Percentiles rank a stretch among this genome's conserved stretches.
These are phyloP conservation scores for Jasminum sambac DNA, from an alignment of 257 asterid genomes.

Conservation along the genomic window DNA sequence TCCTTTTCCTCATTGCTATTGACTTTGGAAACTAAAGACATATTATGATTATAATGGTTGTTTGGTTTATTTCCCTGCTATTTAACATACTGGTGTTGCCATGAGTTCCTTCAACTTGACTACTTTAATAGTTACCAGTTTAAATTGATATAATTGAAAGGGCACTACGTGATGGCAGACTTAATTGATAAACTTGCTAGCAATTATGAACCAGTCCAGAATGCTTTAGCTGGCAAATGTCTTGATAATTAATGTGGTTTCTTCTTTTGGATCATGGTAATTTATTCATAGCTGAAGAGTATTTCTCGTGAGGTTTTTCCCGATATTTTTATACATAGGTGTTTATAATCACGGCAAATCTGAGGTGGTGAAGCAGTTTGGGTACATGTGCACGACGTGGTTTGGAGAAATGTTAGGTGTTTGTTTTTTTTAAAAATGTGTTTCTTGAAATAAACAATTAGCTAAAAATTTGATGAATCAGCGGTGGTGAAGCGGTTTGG, in stretches of 20 bases:
- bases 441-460: too few species aligned
- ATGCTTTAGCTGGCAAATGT: not conserved
- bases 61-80: not conserved
- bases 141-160: not conserved
- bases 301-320: too few species aligned
- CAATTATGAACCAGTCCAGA: slow-evolving; percentile 13
- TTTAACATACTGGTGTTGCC: slow-evolving; percentile 1
- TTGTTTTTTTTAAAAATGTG: too few species aligned
- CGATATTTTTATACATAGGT: too few species aligned
- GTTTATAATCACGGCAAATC: too few species aligned
- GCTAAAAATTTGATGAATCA: not conserved
- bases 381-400: too few species aligned
- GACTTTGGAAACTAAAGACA: slow-evolving; percentile 13
- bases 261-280: not conserved
- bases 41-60: not conserved
- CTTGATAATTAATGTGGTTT: not conserved
- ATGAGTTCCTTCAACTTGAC: not conserved
- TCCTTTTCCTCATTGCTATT: slow-evolving; percentile 7
- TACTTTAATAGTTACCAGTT: not conserved
- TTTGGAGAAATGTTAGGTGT: too few species aligned
- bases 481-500: too few species aligned
- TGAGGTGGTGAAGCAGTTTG: too few species aligned
- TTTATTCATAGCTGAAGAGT: not conserved
- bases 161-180: slow-evolving; percentile 2
- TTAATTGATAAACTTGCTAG: slow-evolving; percentile 1